These are phyloP conservation scores for Pleoardoris graminearum DNA, from an alignment of 2,329 filamentous ascomycete species.

Conservation along the genomic window DNA sequence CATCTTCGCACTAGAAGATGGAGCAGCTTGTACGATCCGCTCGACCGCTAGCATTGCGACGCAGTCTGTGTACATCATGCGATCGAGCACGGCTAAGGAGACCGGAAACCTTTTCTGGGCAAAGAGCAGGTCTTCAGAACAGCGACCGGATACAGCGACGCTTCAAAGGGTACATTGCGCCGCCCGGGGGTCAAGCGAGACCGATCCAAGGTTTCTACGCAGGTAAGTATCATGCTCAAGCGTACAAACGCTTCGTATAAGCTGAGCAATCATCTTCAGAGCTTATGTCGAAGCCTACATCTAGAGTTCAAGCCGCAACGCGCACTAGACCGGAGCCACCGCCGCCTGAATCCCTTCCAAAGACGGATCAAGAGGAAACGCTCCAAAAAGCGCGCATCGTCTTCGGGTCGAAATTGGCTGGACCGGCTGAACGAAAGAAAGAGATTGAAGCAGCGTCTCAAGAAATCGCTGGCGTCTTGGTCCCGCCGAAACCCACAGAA, in stretches of 20 bases:
- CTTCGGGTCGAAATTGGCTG: slow-evolving; percentile 79
- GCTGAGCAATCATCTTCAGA: slow-evolving; percentile 35
- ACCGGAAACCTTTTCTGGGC: not conserved
- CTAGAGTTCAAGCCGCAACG: slow-evolving; percentile 35
- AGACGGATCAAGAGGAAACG: slow-evolving; percentile 58
- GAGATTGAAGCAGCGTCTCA: slow-evolving; percentile 62
- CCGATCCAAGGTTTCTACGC: slow-evolving; percentile 46
- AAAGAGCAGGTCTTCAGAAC: slow-evolving; percentile 36
- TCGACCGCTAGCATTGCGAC: slow-evolving; percentile 25
- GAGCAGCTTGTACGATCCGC: slow-evolving; percentile 19
- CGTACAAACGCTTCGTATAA: not conserved
- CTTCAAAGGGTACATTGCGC: slow-evolving; percentile 41
- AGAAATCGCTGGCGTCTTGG: slow-evolving; percentile 74
- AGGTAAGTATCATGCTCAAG: slow-evolving; percentile 25
- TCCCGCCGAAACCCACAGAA: slow-evolving; percentile 83
- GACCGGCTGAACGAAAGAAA: slow-evolving; percentile 69
- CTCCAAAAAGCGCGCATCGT: slow-evolving; percentile 67
- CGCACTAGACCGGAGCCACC: slow-evolving; percentile 37
- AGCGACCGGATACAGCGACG: slow-evolving; percentile 42
- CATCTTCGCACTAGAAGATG: slow-evolving; percentile 17
- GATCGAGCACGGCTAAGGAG: slow-evolving; percentile 20
- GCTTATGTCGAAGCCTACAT: slow-evolving; percentile 37
- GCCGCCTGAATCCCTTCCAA: slow-evolving; percentile 45
- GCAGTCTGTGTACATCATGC: slow-evolving; percentile 31
- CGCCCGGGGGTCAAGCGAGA: slow-evolving; percentile 42